Conservation (phyloP, 2,329 filamentous ascomycete species). For the Trichoderma polysporum region DNA sequence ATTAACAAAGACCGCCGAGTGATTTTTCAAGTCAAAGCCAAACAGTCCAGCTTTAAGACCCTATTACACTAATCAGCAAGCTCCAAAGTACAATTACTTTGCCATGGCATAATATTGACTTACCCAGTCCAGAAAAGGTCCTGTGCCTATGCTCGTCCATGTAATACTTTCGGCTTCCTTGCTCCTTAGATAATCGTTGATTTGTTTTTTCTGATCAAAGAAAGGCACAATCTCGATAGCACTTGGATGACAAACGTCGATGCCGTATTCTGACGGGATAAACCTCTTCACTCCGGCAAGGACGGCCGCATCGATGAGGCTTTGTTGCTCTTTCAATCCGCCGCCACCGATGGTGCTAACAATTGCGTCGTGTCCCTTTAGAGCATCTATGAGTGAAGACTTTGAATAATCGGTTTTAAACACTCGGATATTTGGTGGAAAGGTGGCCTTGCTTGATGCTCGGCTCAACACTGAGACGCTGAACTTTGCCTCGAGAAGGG, state of each 20-base stretch:
- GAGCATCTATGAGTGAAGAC: not conserved
- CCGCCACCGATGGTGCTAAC: not conserved
- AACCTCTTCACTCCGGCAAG: not conserved
- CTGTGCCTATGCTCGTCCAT: not conserved
- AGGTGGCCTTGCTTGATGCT: not conserved
- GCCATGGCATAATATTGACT: too few relatives aligned
- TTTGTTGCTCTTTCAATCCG: not conserved
- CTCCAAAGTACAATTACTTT: too few relatives aligned
- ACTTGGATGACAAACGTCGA: not conserved
- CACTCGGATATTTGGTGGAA: not conserved
- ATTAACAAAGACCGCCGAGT: too few relatives aligned
- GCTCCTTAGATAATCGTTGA: not conserved
- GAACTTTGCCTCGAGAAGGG: not conserved
- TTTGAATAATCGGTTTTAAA: not conserved
- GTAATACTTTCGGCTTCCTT: not conserved
- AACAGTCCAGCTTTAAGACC: too few relatives aligned
- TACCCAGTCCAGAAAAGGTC: not conserved
- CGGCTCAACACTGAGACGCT: not conserved
- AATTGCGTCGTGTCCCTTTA: not conserved
- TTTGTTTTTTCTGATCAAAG: not conserved
- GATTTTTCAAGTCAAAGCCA: too few relatives aligned
- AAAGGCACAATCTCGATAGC: not conserved
- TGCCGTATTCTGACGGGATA: not conserved
- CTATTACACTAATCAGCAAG: too few relatives aligned
- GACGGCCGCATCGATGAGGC: not conserved